Evolutionary conservation across 1,284 basidiomycete species (phyloP), one percentile per base, ranked within the genome.

Genomic region (Hortiboletus rubellus): DNA sequence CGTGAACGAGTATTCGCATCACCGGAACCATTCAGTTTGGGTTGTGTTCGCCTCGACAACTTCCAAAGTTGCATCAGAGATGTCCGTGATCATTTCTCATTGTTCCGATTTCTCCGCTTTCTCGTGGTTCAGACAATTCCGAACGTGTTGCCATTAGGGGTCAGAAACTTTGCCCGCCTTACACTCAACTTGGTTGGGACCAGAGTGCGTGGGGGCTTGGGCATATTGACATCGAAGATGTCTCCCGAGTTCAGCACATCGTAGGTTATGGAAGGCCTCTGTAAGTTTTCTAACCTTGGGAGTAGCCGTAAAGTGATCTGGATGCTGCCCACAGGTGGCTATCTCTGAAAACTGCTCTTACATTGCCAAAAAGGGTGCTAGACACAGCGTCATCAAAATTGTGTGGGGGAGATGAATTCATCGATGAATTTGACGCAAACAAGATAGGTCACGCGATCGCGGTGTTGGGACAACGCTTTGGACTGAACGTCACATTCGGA

Each of bases 1-100:
- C n/a, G n/a, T n/a, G n/a, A n/a, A n/a, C n/a, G n/a, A n/a, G n/a
- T n/a, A n/a, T n/a, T n/a, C n/a, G n/a, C n/a, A n/a, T n/a, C n/a
- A n/a, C n/a, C n/a, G n/a, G n/a, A n/a, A n/a, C n/a, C n/a, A n/a
- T n/a, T n/a, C n/a, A n/a, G n/a, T n/a, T n/a, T n/a, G n/a, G n/a
- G n/a, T n/a, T n/a, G n/a, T 52, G 12, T 65, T 65, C 11, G 51
- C 60, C 1, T 63, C 55, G 0, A 63, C 60, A 0, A 60, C 56
- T 11, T 55, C 63, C 18, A 54, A 47, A 15, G 49, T 65, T 8
- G 22, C 50, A 55, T 30, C 27, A 55, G 5, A 61, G 18, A 30
- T 3, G 60, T 62, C 1, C 7, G 50, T 50, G 5, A 42, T 15
- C 2, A 14, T 41, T 38, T 37, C 15, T 3, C 5, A 18, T 40